A percentile compares a stretch with the other conserved stretches of the same genome.
Conservation (phyloP, 2,329 filamentous ascomycete genomes). For the Trichoderma semiorbis region DNA sequence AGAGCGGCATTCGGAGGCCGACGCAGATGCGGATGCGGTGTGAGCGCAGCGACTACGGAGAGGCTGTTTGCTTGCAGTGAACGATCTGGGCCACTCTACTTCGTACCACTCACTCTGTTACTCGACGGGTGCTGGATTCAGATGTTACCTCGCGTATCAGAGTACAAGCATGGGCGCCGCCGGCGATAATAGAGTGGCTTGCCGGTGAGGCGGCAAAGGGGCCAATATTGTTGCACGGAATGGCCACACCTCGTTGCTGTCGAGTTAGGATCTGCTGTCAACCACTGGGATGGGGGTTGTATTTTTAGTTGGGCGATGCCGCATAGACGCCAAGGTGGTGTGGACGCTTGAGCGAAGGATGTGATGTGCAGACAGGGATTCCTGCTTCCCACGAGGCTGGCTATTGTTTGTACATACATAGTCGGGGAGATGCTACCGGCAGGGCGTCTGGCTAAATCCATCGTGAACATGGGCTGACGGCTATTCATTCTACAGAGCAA, state of each 20-base stretch:
- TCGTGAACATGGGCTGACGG: not conserved
- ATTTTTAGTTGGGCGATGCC: not conserved
- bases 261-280: not conserved
- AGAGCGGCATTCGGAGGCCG: not conserved
- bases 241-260: not conserved
- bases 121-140: not conserved
- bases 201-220: not conserved
- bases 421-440: not conserved
- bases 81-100: not conserved
- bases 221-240: not conserved
- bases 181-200: not conserved
- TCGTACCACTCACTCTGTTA: not conserved
- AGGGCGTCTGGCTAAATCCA: constrained; percentile 4
- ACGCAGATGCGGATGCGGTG: not conserved
- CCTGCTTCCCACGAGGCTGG: not conserved
- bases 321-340: not conserved
- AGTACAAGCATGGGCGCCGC: not conserved
- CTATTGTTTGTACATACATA: not conserved
- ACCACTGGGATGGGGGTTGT: not conserved
- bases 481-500: not conserved
- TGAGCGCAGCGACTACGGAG: not conserved
- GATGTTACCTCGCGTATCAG: not conserved
- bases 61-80: not conserved
- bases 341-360: not conserved
- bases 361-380: not conserved